These are phyloP conservation scores for Neurospora intermedia DNA, from an alignment of 495 filamentous ascomycete species.

Conservation along the genomic window DNA sequence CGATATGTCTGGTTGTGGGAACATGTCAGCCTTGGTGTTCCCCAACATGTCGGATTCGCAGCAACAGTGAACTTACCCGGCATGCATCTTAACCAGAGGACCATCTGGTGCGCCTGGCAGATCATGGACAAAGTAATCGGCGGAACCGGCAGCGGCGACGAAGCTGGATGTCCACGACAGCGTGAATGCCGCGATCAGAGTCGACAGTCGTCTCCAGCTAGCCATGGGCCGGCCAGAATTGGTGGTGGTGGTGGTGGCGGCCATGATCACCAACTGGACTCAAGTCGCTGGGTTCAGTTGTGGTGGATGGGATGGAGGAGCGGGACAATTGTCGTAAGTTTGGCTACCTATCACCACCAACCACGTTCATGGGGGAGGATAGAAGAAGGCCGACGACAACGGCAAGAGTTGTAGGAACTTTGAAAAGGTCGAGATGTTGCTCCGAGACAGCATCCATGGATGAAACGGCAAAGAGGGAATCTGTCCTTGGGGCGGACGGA, in stretches of 20 bases:
- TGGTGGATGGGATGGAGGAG: neutral
- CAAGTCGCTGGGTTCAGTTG: neutral
- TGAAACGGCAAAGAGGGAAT: neutral
- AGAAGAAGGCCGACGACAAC: neutral
- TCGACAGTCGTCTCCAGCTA: slow-evolving; percentile 26
- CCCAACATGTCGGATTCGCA: neutral
- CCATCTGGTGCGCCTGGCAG: slow-evolving; percentile 79
- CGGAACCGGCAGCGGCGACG: slow-evolving; percentile 42
- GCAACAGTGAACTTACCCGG: slow-evolving; percentile 57
- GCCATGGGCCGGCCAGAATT: slow-evolving; percentile 9
- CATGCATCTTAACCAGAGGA: slow-evolving; percentile 89
- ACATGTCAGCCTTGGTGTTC: slow-evolving; percentile 7
- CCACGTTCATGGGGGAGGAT: slow-evolving; percentile 3
- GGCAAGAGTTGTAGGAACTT: neutral
- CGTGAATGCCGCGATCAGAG: slow-evolving; percentile 22
- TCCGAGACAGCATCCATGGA: neutral
- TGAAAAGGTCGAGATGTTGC: neutral
- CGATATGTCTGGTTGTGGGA: slow-evolving; percentile 67
- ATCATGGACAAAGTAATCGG: slow-evolving; percentile 79
- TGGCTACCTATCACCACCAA: slow-evolving; percentile 11
- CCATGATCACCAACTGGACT: slow-evolving; percentile 13
- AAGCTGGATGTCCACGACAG: slow-evolving; percentile 24
- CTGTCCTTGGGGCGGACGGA: neutral
- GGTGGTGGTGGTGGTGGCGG: slow-evolving; percentile 1
- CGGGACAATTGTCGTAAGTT: neutral